Percentiles rank a stretch among this genome's conserved stretches.
These are phyloP conservation scores for Starmerella vaccinii DNA, from an alignment of 805 yeast genomes.

Conservation along the genomic window DNA sequence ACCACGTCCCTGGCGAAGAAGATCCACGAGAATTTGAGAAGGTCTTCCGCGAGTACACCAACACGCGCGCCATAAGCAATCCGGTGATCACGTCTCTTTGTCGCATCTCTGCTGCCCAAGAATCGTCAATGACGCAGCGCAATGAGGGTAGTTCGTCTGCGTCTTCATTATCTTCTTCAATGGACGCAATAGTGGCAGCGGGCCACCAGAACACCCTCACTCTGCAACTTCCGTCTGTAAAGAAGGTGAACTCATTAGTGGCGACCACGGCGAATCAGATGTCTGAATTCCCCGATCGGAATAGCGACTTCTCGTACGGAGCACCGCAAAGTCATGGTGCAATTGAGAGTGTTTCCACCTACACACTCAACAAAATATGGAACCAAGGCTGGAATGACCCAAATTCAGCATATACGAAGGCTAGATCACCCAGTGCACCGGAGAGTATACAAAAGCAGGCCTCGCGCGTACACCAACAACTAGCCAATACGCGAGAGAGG, in stretches of 20 bases:
- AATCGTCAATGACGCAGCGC: neutral
- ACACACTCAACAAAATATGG: constrained; percentile 23
- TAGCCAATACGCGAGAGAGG: constrained; percentile 4
- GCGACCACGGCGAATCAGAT: constrained; percentile 25
- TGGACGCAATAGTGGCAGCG: neutral
- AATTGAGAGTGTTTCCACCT: constrained; percentile 17
- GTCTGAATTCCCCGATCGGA: constrained; percentile 19
- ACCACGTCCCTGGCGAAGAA: constrained; percentile 12
- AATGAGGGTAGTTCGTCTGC: neutral
- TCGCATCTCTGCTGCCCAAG: constrained; percentile 10
- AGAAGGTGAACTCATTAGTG: constrained; percentile 20
- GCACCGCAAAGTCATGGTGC: constrained; percentile 13
- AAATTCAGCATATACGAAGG: neutral
- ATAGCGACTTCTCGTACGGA: constrained; percentile 4
- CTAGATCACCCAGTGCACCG: neutral
- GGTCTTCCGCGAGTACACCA: constrained; percentile 21
- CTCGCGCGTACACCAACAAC: constrained; percentile 11
- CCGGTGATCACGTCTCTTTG: constrained; percentile 18
- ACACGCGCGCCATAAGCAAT: constrained; percentile 20
- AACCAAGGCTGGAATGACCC: constrained; percentile 24
- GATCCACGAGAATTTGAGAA: constrained; percentile 22
- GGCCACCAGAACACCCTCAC: neutral
- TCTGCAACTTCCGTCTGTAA: constrained; percentile 13
- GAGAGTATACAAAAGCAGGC: constrained; percentile 11
- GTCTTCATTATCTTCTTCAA: neutral